Conservation (phyloP, 768 basidiomycete genomes). For the Pleurotus djamor region DNA sequence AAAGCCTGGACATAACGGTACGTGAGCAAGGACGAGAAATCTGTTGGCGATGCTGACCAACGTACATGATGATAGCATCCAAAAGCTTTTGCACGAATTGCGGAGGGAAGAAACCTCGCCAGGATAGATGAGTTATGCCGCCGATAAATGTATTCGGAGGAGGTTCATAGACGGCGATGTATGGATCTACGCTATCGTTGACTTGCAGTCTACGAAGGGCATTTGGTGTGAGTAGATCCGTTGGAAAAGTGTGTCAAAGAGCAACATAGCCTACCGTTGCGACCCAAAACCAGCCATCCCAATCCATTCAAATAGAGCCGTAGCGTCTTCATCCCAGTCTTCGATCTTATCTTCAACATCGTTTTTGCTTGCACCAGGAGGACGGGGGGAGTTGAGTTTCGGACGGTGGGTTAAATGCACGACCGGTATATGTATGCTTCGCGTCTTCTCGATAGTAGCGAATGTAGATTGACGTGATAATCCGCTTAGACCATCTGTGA, state of each 20-base stretch:
- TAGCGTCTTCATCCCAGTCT: conserved; percentile 46
- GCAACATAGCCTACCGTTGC: conserved; percentile 45
- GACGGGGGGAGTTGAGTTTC: conserved; percentile 2
- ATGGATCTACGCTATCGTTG: conserved; percentile 68
- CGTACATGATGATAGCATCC: conserved; percentile 23
- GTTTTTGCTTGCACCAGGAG: conserved; percentile 8
- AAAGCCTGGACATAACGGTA: background rate
- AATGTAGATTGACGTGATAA: background rate
- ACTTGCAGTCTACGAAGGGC: conserved; percentile 44
- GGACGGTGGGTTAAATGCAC: conserved; percentile 19
- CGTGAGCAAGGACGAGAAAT: no score
- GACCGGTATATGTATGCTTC: conserved; percentile 39
- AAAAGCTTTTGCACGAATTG: conserved; percentile 53
- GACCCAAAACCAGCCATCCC: conserved; percentile 68
- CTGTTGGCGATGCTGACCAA: background rate
- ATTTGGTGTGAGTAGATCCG: background rate
- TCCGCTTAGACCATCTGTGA: background rate
- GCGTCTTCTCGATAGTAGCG: conserved; percentile 18
- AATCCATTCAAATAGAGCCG: conserved; percentile 66
- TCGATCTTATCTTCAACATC: conserved; percentile 33
- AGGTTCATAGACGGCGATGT: conserved; percentile 61
- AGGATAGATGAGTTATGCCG: conserved; percentile 50
- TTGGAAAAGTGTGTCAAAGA: background rate
- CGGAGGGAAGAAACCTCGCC: conserved; percentile 56
- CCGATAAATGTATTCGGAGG: conserved; percentile 45